Base-by-base conservation (phyloP, 2,329 filamentous ascomycete genomes). In the Penicillium rolfsii region DNA sequence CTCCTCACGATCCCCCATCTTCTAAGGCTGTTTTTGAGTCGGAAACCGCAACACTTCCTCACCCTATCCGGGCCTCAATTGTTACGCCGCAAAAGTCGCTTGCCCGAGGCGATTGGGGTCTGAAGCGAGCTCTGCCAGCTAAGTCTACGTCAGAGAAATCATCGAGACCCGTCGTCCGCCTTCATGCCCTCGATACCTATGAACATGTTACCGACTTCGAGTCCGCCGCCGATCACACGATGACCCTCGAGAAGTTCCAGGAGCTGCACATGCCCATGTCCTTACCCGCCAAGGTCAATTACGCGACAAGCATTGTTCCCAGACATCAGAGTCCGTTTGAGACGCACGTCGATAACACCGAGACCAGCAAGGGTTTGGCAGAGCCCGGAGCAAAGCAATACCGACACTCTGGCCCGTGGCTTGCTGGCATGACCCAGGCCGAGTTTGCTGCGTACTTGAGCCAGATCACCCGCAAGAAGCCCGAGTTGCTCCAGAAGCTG, bases 161-260 rank as follows among this genome's bases (percentile, higher is more conserved):
- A 6, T 80, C 77, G 48, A 88, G 87, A n/a, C 91, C 93, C 9
- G 82, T 91, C 53, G 85, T 97, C 57, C 87, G 91, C 65, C 80
- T 98, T 67, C 88, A 87, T 70, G 85, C 89, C 62, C 84, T 96
- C 65, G 94, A 98, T 80, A 91, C 91, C 2, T 85, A 88, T 68
- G 93, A 97, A 77, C 90, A 93, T 74, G 84, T 97, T 67, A 97
- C 93, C 72, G 93, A 97, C 72, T 98, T 93, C 77, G 84, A 87
- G 64, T 93, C 91, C 40, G 90, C 93, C 0, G 85, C 89, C 59
- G 91, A 97, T 75, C 91, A 96, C 77, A 85, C 88, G 55, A 80
- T 92, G 67, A 93, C 91, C 7, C 81, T 96, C 58, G 83, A 87
- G 73, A 98, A 97, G 81, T 97, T 90, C 80, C 89, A 92, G 74